A percentile compares a stretch with the other conserved stretches of the same genome.
Conservation (phyloP, 1,139 yeast species). For the Scheffersomyces parashehatae region DNA sequence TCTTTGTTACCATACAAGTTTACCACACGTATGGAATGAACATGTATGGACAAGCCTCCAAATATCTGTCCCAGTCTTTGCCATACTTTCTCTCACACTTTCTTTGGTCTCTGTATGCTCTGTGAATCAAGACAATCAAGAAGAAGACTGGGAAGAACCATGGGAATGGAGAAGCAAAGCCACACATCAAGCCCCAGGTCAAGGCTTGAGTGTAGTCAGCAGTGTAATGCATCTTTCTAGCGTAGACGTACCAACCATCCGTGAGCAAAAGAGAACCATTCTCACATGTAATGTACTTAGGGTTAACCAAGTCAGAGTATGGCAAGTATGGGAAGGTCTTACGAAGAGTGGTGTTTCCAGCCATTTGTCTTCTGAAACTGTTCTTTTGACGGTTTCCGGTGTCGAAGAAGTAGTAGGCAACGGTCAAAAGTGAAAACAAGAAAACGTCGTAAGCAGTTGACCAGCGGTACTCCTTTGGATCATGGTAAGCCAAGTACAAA, state of each 20-base stretch:
- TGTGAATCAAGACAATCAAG: conserved; percentile 81
- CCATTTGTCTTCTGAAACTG: conserved; percentile 81
- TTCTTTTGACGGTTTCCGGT: conserved; percentile 95
- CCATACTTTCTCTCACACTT: conserved; percentile 89
- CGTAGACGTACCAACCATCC: conserved; percentile 92
- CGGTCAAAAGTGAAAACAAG: conserved; percentile 56
- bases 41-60: conserved; percentile 85
- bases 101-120: conserved; percentile 82
- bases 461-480: conserved; percentile 81
- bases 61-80: conserved; percentile 86
- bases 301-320: conserved; percentile 75
- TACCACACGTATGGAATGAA: conserved; percentile 86
- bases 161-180: conserved; percentile 83
- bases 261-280: conserved; percentile 82
- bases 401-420: conserved; percentile 90
- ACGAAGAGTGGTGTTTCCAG: conserved; percentile 75
- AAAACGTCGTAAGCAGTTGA: conserved; percentile 57
- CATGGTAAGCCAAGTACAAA: conserved; percentile 74
- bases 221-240: conserved; percentile 93
- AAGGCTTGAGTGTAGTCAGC: conserved; percentile 88
- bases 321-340: conserved; percentile 94
- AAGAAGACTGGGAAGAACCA: conserved; percentile 96
- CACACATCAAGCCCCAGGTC: conserved; percentile 92
- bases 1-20: neutral
- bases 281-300: conserved; percentile 78